Evolutionary conservation across 2,329 filamentous ascomycete species (phyloP).

Genomic region (Hypoxylon sp.): DNA sequence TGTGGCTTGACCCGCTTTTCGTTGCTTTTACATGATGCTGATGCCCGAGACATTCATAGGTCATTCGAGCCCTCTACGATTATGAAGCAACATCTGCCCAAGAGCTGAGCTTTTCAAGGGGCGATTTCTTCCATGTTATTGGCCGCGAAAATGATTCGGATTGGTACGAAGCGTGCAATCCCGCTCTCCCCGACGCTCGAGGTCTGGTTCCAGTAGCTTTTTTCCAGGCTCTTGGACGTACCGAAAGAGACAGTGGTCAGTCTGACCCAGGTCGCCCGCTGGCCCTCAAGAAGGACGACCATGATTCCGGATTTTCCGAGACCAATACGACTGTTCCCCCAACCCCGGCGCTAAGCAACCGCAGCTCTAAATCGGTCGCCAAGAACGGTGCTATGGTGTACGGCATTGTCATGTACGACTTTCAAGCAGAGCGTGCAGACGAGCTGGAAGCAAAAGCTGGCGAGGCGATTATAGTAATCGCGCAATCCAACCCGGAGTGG

Average conservation of each 20-base stretch:
- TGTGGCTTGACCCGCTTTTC: slow-evolving; percentile 22
- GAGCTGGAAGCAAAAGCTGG: slow-evolving; percentile 95
- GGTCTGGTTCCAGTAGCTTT: slow-evolving; percentile 94
- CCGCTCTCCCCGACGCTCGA: slow-evolving; percentile 84
- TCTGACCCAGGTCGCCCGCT: slow-evolving; percentile 68
- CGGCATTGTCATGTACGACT: slow-evolving; percentile 96
- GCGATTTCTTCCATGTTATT: slow-evolving; percentile 98
- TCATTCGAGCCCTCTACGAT: slow-evolving; percentile 96
- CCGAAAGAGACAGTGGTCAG: slow-evolving; percentile 86
- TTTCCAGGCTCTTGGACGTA: slow-evolving; percentile 93
- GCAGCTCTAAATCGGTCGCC: slow-evolving; percentile 64
- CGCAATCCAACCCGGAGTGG: slow-evolving; percentile 98
- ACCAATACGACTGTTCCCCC: slow-evolving; percentile 51
- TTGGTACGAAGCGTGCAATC: slow-evolving; percentile 99
- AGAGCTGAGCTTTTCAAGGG: slow-evolving; percentile 90
- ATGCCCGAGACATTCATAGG: slow-evolving; percentile 64
- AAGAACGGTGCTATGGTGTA: slow-evolving; percentile 88
- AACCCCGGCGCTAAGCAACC: slow-evolving; percentile 57
- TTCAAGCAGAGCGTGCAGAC: slow-evolving; percentile 93
- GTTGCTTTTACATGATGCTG: slow-evolving; percentile 35
- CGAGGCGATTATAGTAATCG: slow-evolving; percentile 97
- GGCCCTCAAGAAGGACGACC: slow-evolving; percentile 73
- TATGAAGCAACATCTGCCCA: slow-evolving; percentile 82
- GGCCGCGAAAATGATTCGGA: slow-evolving; percentile 92
- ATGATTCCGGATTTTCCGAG: slow-evolving; percentile 92